These are phyloP conservation scores for Acanthamoeba healyi DNA, from an alignment of 208 protist species.

Conservation along the genomic window DNA sequence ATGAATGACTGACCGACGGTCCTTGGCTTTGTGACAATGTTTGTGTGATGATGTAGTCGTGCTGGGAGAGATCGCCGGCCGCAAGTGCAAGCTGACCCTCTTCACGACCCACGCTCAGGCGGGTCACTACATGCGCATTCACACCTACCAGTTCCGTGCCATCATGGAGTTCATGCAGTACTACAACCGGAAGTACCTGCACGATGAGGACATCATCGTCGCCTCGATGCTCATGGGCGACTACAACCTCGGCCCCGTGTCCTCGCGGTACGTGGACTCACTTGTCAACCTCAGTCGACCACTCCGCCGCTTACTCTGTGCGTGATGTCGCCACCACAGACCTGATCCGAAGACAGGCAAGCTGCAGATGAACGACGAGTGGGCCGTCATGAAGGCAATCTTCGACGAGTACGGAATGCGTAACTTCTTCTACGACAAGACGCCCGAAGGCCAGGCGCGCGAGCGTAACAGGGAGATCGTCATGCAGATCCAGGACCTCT, in stretches of 20 bases:
- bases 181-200: slow-evolving; percentile 40
- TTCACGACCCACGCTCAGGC: slow-evolving; percentile 50
- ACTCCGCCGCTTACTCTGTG: not conserved
- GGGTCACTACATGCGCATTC: slow-evolving; percentile 60
- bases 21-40: too few relatives aligned
- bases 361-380: slow-evolving; percentile 6
- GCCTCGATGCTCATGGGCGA: slow-evolving; percentile 50
- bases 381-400: slow-evolving; percentile 28
- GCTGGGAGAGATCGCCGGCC: slow-evolving; percentile 5
- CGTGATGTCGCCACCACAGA: not conserved
- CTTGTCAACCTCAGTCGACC: not conserved
- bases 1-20: too few relatives aligned
- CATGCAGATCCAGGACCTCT: slow-evolving; percentile 28
- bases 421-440: slow-evolving; percentile 61
- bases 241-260: slow-evolving; percentile 43
- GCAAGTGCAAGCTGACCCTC: slow-evolving; percentile 24
- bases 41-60: too few relatives aligned
- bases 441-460: not conserved
- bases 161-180: slow-evolving; percentile 65
- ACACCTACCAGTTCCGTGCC: slow-evolving; percentile 41
- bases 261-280: not conserved
- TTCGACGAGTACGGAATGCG: slow-evolving; percentile 33
- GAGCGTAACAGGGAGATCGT: slow-evolving; percentile 12
- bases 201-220: slow-evolving; percentile 13
- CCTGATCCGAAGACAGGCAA: slow-evolving; percentile 25